Evolutionary conservation across 2,329 filamentous ascomycete genomes (phyloP), one percentile per base, ranked within the genome.

Genomic region (Xylariaceae sp.): DNA sequence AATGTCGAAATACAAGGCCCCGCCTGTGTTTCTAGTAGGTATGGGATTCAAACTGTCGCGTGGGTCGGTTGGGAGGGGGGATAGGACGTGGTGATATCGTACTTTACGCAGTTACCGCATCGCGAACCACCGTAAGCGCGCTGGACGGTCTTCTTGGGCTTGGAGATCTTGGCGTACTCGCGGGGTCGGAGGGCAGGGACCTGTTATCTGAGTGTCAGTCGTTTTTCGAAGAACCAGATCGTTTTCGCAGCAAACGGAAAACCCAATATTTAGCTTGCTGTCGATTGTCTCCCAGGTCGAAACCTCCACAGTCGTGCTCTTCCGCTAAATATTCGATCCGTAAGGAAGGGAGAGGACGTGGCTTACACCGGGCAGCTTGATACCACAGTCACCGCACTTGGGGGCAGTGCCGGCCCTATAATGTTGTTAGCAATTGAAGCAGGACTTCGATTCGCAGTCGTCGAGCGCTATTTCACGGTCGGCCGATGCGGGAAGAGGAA

Each of bases 141-240:
- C 84, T 94, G 90, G 78, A 99, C 94, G 74, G 91, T 96, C 91
- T 99, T 99, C 88, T 97, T 92, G 77, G 95, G 93, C 82, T 93
- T 92, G 76, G 92, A 97, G 82, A 99, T 89, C 77, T 89, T 88
- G 73, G 94, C 83, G 83, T 99, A 99, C 85, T 99, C 90, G 83
- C 92, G 92, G 76, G 94, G 94, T 77, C 94, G 92, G 77, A 99
- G 93, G 74, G 95, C 94, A 74, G 94, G 95, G 74, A 96, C 81
- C 92, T 96, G 68, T 72, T 17, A 49, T 53, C 8, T 39, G 15
- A 30, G n/a, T 50, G 55, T 66, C 34, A 64, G 56, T 45, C 11
- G 50, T 55, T 51, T 30, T 44, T 18, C 5, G 23, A n/a, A 34
- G 47, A 51, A 34, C 13, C 4, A 51, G 3, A 51, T 51, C 23